Conservation (phyloP, 257 asterid genomes). For the Solanum sitiens region DNA sequence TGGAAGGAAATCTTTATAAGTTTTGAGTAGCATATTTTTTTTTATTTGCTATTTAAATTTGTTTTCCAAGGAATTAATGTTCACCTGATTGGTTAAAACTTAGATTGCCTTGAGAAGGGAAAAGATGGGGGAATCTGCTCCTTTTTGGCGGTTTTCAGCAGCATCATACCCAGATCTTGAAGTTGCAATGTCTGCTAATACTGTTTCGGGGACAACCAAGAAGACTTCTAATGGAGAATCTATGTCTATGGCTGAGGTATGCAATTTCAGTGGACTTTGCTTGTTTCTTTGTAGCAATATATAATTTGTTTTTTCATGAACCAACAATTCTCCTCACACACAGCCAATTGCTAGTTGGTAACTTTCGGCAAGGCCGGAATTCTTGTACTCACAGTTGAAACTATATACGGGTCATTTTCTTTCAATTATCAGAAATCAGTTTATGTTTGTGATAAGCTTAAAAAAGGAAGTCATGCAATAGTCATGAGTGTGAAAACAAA, state of each 20-base stretch:
- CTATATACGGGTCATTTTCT: neutral
- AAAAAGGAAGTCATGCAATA: neutral
- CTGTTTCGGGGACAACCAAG: conserved; percentile 27
- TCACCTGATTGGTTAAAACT: neutral
- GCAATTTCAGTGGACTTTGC: neutral
- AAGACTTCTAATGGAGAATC: conserved; percentile 25
- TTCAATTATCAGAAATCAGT: neutral
- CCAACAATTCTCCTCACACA: neutral
- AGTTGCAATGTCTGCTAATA: conserved; percentile 33
- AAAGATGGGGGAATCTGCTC: conserved; percentile 95
- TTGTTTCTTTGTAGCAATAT: neutral
- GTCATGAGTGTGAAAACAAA: neutral
- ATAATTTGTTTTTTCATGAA: neutral
- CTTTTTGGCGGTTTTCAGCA: conserved; percentile 98
- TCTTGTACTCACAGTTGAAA: neutral
- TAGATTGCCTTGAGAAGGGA: conserved; percentile 98
- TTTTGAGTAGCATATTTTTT: neutral
- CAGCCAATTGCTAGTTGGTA: neutral
- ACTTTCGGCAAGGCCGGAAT: neutral
- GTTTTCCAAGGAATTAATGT: neutral
- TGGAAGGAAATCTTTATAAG: neutral
- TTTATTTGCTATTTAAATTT: neutral
- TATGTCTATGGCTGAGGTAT: conserved; percentile 62
- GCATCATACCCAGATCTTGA: conserved; percentile 99
- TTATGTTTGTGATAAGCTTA: neutral